These are phyloP conservation scores for Penicillium chermesinum DNA, from an alignment of 495 filamentous ascomycete species.

Conservation along the genomic window DNA sequence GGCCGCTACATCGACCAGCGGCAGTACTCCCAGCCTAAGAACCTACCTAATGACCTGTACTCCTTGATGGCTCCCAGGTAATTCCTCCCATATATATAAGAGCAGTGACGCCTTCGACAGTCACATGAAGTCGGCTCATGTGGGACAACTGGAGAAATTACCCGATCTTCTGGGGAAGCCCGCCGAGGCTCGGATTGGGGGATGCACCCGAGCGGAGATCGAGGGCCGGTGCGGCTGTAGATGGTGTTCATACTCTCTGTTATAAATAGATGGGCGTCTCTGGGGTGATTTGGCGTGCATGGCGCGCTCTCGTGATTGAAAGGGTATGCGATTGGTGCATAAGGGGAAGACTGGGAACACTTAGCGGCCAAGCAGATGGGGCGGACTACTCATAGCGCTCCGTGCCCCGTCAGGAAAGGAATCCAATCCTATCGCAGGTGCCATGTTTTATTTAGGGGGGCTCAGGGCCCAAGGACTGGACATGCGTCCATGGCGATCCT, in stretches of 20 bases:
- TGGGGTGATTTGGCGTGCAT: neutral
- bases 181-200: neutral
- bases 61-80: neutral
- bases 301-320: neutral
- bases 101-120: constrained; percentile 24
- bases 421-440: no score
- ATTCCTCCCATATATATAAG: constrained; percentile 27
- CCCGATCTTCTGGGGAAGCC: neutral
- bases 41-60: no score
- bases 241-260: neutral
- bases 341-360: neutral
- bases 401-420: no score
- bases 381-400: no score
- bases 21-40: no score
- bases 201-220: neutral
- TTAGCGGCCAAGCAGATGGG: neutral
- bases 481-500: no score
- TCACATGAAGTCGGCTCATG: constrained; percentile 25
- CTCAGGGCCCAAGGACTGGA: no score
- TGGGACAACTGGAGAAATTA: neutral
- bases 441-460: no score
- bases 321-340: neutral
- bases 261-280: constrained; percentile 13
- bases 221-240: constrained; percentile 14
- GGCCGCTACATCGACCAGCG: no score